Conservation (phyloP, 768 basidiomycete genomes). For the Saitozyma sp. region DNA sequence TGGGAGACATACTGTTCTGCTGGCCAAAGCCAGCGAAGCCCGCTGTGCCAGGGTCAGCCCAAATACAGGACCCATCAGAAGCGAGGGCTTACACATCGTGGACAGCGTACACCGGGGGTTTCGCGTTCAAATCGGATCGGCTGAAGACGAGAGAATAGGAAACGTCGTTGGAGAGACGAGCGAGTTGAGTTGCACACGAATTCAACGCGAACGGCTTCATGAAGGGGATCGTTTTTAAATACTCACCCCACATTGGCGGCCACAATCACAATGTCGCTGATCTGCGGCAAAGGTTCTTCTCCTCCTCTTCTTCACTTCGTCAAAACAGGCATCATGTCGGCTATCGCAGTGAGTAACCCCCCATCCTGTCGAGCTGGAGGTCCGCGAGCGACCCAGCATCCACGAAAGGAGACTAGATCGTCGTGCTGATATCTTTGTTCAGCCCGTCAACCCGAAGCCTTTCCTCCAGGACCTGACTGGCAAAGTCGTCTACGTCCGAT, state of each 20-base stretch:
- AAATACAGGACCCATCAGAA: background rate
- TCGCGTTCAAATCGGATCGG: background rate
- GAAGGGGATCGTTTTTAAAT: background rate
- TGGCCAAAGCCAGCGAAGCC: conserved; percentile 43
- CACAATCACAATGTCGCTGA: background rate
- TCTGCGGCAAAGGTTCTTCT: background rate
- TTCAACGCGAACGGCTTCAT: conserved; percentile 3
- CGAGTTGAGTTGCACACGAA: conserved; percentile 1
- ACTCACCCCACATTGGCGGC: too few relatives aligned
- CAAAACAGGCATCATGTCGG: conserved; percentile 28
- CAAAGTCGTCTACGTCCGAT: conserved; percentile 87
- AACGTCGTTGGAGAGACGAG: background rate
- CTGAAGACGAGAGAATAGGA: background rate
- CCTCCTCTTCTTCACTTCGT: background rate
- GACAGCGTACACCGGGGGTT: background rate
- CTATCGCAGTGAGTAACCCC: conserved; percentile 29
- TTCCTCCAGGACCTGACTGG: conserved; percentile 98
- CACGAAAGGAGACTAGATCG: background rate
- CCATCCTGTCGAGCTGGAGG: background rate
- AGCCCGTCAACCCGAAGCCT: conserved; percentile 96
- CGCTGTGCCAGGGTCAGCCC: conserved; percentile 21
- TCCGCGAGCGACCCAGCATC: background rate
- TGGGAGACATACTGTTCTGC: conserved; percentile 21
- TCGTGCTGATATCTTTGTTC: background rate
- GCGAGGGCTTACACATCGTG: conserved; percentile 24